Base-by-base conservation (phyloP, 805 yeast species). In the Hanseniaspora opuntiae region DNA sequence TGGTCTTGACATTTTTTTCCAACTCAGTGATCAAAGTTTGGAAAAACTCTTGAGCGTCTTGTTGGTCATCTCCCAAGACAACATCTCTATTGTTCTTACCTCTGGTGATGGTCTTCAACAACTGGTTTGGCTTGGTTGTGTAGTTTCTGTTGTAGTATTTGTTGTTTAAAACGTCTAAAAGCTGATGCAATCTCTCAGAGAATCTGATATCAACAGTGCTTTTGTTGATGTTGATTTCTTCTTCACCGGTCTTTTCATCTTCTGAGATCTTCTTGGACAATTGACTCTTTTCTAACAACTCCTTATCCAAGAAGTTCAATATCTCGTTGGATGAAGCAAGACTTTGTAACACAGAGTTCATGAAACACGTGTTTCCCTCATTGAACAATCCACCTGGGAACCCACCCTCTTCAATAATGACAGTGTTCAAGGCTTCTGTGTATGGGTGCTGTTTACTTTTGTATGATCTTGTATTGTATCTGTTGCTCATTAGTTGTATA, bases 31-130 rank as follows among this genome's bases (percentile, higher is more conserved):
- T 71, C 2, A 84, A 75, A 50, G 82, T 74, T 64, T 89, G 97
- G 70, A 89, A 89, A 62, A 89, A 89, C 65, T 89, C 97, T 67
- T 89, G 96, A 0, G 97, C 97, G 69, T 89, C 97, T 65, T 89
- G 96, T 68, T 89, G 97, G 62, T 86, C 87, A 63, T 86, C 86
- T 1, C 96, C 93, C 53, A 79, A 67, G 60, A 88, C 79, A 56
- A 87, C 76, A 63, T 82, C 82, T 62, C 80, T 84, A 59, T 81
- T 82, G 14, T 93, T 89, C 20, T 53, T 53, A 0, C 86, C 84
- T 61, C 83, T 82, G 4, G 84, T 76, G 86, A 85, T 82, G 5
- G 77, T 75, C 61, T 76, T 80, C 51, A 84, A 65, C 45, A 85
- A 66, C 16, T 73, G 72, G 54, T 72, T 75, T 0, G 93, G 81